A percentile compares a stretch with the other conserved stretches of the same genome.
Evolutionary conservation across 2,329 filamentous ascomycete species (phyloP).

Genomic region (Aspergillus melleus): DNA sequence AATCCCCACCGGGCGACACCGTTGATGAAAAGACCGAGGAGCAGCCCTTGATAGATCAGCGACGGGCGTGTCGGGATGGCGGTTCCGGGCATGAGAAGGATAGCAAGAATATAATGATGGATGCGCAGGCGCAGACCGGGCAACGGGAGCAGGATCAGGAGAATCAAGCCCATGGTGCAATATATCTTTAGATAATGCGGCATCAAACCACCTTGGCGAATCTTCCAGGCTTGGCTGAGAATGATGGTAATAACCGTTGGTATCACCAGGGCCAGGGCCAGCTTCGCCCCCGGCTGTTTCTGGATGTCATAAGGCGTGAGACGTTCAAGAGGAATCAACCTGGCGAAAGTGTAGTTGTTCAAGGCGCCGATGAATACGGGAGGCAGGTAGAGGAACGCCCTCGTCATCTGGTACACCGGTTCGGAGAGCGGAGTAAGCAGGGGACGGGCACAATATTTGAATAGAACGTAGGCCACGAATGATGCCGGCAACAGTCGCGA

Average conservation of each 20-base stretch:
- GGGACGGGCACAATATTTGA: constrained; percentile 75
- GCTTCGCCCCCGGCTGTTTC: constrained; percentile 83
- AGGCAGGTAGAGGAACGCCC: constrained; percentile 86
- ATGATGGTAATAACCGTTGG: constrained; percentile 68
- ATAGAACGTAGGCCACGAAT: constrained; percentile 86
- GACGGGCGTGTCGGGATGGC: constrained; percentile 82
- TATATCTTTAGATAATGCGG: constrained; percentile 78
- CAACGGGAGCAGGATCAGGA: constrained; percentile 69
- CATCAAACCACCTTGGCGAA: constrained; percentile 81
- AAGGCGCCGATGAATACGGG: constrained; percentile 87
- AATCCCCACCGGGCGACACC: constrained; percentile 94
- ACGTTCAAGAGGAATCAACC: constrained; percentile 84
- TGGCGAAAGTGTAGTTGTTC: constrained; percentile 90
- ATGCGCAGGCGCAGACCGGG: constrained; percentile 81
- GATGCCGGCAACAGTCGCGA: constrained; percentile 83
- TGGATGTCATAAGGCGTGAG: constrained; percentile 87
- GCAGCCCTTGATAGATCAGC: constrained; percentile 82
- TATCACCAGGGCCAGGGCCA: constrained; percentile 77
- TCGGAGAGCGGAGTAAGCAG: constrained; percentile 69
- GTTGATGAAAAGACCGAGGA: constrained; percentile 91
- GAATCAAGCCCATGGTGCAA: constrained; percentile 62
- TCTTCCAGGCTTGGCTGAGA: constrained; percentile 76
- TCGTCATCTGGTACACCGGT: constrained; percentile 69
- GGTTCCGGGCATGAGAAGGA: constrained; percentile 85
- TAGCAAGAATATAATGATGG: constrained; percentile 89